These are phyloP conservation scores for Elongisporangium senticosum DNA, from an alignment of 352 stramenopile genomes.

Conservation along the genomic window DNA sequence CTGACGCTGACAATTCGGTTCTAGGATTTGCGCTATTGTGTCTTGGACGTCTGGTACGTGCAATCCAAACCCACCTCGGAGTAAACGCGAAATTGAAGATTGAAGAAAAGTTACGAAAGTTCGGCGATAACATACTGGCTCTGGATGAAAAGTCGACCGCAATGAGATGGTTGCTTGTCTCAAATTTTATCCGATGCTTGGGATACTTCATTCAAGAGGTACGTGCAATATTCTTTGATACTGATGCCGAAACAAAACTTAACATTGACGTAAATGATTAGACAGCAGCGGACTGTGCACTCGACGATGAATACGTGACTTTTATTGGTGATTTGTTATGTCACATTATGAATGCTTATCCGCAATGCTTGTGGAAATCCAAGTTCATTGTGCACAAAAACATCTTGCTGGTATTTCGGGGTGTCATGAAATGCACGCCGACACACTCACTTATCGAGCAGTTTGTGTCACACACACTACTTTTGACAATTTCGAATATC, in stretches of 20 bases:
- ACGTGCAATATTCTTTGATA: constrained; percentile 6
- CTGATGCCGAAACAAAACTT: neutral
- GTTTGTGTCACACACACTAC: constrained; percentile 49
- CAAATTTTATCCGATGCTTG: constrained; percentile 50
- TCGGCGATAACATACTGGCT: constrained; percentile 64
- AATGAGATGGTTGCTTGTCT: constrained; percentile 54
- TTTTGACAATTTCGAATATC: constrained; percentile 65
- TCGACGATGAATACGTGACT: constrained; percentile 43
- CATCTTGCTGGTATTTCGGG: constrained; percentile 37
- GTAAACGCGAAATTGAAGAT: constrained; percentile 53
- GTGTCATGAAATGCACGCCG: constrained; percentile 27
- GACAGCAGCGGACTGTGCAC: constrained; percentile 11
- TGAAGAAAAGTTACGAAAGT: constrained; percentile 55
- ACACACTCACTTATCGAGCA: constrained; percentile 37
- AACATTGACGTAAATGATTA: constrained; percentile 5
- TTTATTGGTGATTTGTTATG: constrained; percentile 55
- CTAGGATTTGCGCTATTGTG: constrained; percentile 56
- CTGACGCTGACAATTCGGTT: constrained; percentile 19
- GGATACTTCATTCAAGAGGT: constrained; percentile 52
- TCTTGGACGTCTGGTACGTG: constrained; percentile 35
- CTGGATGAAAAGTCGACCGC: constrained; percentile 40
- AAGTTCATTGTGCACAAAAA: constrained; percentile 52
- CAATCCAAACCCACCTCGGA: constrained; percentile 49
- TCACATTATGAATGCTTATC: constrained; percentile 59
- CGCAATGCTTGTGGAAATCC: constrained; percentile 52